Evolutionary conservation across 2,329 filamentous ascomycete species (phyloP).

Genomic region (Dactylellina sp.): DNA sequence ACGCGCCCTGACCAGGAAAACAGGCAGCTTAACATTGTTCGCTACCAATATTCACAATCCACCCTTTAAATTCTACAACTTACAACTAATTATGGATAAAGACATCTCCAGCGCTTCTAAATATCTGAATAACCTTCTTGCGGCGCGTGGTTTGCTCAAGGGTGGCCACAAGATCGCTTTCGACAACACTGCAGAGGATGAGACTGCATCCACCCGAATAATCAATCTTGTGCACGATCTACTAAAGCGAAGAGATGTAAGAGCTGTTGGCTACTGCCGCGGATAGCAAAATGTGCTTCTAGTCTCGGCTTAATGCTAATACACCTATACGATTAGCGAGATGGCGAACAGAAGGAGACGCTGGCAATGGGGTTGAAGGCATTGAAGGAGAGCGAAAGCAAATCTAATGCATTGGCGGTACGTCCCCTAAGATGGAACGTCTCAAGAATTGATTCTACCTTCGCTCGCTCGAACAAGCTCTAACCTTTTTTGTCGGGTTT

Average conservation of each 20-base stretch:
- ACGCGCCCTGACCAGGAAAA: not conserved
- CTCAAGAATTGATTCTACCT: slow-evolving; percentile 43
- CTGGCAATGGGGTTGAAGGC: slow-evolving; percentile 81
- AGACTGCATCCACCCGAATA: slow-evolving; percentile 75
- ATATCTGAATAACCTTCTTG: slow-evolving; percentile 79
- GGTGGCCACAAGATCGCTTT: slow-evolving; percentile 85
- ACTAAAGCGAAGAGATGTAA: slow-evolving; percentile 86
- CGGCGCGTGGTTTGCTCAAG: slow-evolving; percentile 74
- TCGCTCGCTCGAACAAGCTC: too few species aligned
- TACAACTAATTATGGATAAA: slow-evolving; percentile 36
- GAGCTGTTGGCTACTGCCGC: slow-evolving; percentile 61
- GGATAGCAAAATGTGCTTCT: too few species aligned
- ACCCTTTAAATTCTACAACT: not conserved
- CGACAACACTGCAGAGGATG: slow-evolving; percentile 74
- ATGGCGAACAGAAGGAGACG: slow-evolving; percentile 87
- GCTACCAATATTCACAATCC: not conserved
- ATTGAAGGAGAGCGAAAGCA: slow-evolving; percentile 75
- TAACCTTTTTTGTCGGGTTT: too few species aligned
- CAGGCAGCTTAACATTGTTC: slow-evolving; percentile 6
- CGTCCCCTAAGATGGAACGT: slow-evolving; percentile 26
- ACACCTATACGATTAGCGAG: slow-evolving; percentile 71
- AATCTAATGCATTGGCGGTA: slow-evolving; percentile 57
- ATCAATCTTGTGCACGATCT: slow-evolving; percentile 96
- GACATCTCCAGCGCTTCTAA: slow-evolving; percentile 76
- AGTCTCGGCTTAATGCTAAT: slow-evolving; percentile 13